phyloP scores from a whole-genome alignment of 2,329 filamentous ascomycete species.

The Madurella fahalii region DNA sequence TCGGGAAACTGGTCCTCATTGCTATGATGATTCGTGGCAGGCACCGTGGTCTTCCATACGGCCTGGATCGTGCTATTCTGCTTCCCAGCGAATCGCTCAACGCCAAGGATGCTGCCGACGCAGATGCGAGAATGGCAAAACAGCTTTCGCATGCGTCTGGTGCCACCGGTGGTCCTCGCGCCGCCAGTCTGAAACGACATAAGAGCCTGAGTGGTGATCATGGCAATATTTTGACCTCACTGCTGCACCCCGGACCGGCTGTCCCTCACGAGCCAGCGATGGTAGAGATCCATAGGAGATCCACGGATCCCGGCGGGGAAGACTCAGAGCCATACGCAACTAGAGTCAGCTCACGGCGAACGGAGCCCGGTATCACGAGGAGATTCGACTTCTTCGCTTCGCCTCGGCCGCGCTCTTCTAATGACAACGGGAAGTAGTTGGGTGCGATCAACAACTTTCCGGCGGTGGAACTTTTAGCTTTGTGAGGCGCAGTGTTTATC shows the following conservation, averaged over 20 bases:
- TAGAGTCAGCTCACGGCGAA: slow-evolving; percentile 13
- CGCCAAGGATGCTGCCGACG: slow-evolving; percentile 48
- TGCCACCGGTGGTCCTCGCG: slow-evolving; percentile 27
- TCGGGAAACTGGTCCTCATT: slow-evolving; percentile 67
- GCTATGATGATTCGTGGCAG: slow-evolving; percentile 67
- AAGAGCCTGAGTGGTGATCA: slow-evolving; percentile 39
- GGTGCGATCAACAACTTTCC: neutral
- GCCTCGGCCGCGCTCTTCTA: slow-evolving; percentile 8
- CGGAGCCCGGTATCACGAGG: slow-evolving; percentile 15
- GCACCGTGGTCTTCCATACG: slow-evolving; percentile 65
- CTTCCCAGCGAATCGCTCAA: slow-evolving; percentile 55
- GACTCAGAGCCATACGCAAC: slow-evolving; percentile 17
- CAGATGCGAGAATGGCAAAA: slow-evolving; percentile 36
- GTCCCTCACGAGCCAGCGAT: slow-evolving; percentile 28
- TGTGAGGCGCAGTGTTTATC: no score
- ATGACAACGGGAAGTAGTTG: neutral
- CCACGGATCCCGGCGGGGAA: slow-evolving; percentile 13
- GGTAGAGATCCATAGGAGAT: slow-evolving; percentile 8
- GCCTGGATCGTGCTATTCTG: slow-evolving; percentile 58
- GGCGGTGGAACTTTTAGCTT: no score
- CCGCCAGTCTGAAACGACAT: slow-evolving; percentile 31
- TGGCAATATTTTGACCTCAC: slow-evolving; percentile 42
- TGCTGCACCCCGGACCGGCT: slow-evolving; percentile 47
- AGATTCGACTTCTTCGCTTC: neutral
- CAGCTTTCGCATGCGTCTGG: slow-evolving; percentile 34